phyloP scores from a whole-genome alignment of 2,329 filamentous ascomycete species.

The Talaromyces rugulosus region DNA sequence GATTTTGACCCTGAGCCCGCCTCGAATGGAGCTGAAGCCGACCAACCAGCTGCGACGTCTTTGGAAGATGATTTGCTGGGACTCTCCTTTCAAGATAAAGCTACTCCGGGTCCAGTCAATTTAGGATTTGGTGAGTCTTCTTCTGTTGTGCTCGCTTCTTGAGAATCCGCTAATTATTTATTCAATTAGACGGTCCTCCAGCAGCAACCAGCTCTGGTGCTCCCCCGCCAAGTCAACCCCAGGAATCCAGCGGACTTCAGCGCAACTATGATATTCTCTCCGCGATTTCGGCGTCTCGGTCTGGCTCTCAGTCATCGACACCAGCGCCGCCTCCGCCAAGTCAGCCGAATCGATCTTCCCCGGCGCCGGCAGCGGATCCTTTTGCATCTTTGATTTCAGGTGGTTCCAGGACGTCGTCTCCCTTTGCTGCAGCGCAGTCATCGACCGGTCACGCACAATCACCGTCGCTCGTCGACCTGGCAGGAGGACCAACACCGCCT shows the following conservation, averaged over 20 bases:
- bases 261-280: constrained; percentile 56
- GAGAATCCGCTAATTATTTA: not conserved
- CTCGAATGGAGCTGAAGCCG: constrained; percentile 40
- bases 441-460: constrained; percentile 16
- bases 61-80: constrained; percentile 89
- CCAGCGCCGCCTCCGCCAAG: constrained; percentile 41
- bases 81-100: constrained; percentile 70
- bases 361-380: constrained; percentile 50
- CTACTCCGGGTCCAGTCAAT: constrained; percentile 73
- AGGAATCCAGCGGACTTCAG: constrained; percentile 27
- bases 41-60: constrained; percentile 55
- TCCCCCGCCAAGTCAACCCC: constrained; percentile 28
- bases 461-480: constrained; percentile 32
- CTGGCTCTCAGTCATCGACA: constrained; percentile 47
- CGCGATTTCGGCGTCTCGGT: constrained; percentile 45
- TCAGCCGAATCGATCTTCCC: constrained; percentile 32
- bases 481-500: constrained; percentile 13
- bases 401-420: constrained; percentile 45
- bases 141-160: not conserved
- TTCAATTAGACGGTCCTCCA: constrained; percentile 17
- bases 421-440: constrained; percentile 27
- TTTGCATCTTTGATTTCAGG: constrained; percentile 56
- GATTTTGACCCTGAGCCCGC: constrained; percentile 69
- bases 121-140: constrained; percentile 56
- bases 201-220: constrained; percentile 33